Conservation (phyloP, 2,329 filamentous ascomycete species). For the Taxawa tesnikishii region DNA sequence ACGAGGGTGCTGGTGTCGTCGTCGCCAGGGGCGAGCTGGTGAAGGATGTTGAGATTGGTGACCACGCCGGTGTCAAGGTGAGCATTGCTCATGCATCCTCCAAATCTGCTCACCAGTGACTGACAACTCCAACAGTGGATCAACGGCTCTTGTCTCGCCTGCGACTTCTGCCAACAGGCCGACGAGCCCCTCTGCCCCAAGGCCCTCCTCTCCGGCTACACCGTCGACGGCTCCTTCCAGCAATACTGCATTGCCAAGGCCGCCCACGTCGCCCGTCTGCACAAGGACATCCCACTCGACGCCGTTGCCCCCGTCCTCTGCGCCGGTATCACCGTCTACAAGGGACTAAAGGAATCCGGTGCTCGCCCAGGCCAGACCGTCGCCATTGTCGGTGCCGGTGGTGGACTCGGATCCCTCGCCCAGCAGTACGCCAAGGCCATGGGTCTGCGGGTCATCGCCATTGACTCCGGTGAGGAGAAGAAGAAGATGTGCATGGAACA, state of each 20-base stretch:
- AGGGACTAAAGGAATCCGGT: conserved; percentile 76
- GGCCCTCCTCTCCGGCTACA: conserved; percentile 74
- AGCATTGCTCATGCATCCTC: not conserved
- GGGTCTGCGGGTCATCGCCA: conserved; percentile 68
- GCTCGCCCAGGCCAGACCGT: conserved; percentile 63
- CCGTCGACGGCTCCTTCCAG: conserved; percentile 86
- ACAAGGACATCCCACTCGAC: conserved; percentile 64
- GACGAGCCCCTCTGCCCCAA: conserved; percentile 76
- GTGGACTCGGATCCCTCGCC: conserved; percentile 68
- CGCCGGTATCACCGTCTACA: conserved; percentile 81
- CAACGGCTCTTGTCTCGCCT: conserved; percentile 74
- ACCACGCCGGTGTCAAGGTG: conserved; percentile 66
- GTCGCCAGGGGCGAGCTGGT: conserved; percentile 71
- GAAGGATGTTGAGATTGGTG: conserved; percentile 65
- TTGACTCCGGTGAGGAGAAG: conserved; percentile 79
- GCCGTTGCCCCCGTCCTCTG: conserved; percentile 70
- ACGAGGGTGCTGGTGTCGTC: conserved; percentile 68
- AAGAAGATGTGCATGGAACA: conserved; percentile 49
- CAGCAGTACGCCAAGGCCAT: conserved; percentile 86
- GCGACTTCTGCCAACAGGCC: conserved; percentile 67
- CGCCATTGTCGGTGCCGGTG: conserved; percentile 76
- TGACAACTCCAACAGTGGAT: conserved; percentile 47
- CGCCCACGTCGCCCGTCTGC: conserved; percentile 69
- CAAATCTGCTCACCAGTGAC: not conserved
- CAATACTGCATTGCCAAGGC: conserved; percentile 84